Percentiles rank a stretch among this genome's conserved stretches.
Evolutionary conservation across 495 filamentous ascomycete genomes (phyloP).

Genomic region (Talaromyces proteolyticus): DNA sequence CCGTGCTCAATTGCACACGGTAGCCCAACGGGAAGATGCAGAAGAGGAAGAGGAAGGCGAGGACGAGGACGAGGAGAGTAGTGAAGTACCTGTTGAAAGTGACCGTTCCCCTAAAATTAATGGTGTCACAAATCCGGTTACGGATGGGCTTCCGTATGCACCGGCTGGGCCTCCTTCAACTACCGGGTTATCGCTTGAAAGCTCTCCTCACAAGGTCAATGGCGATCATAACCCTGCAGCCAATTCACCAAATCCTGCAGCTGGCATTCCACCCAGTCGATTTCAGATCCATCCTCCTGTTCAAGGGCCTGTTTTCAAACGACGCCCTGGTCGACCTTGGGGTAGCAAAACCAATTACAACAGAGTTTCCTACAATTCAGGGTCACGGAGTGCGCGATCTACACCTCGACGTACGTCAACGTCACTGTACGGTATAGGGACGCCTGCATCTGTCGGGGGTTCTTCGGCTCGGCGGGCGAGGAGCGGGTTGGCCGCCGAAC

Average conservation of each 20-base stretch:
- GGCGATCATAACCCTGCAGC: constrained; percentile 16
- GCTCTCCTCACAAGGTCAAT: constrained; percentile 16
- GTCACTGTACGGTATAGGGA: constrained; percentile 3
- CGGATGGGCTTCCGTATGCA: constrained; percentile 12
- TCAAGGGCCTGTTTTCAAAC: constrained; percentile 44
- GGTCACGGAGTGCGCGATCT: constrained; percentile 13
- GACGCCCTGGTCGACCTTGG: constrained; percentile 43
- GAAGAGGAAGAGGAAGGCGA: constrained; percentile 56
- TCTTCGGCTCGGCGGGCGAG: constrained; percentile 29
- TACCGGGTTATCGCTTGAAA: constrained; percentile 10
- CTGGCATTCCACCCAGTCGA: constrained; percentile 64
- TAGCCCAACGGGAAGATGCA: constrained; percentile 70
- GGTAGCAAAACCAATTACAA: constrained; percentile 11
- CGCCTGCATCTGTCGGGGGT: constrained; percentile 15
- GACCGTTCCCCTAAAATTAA: constrained; percentile 18
- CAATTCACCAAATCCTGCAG: constrained; percentile 20
- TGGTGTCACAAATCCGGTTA: constrained; percentile 11
- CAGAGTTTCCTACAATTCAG: not conserved
- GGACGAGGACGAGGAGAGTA: constrained; percentile 19
- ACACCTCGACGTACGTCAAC: constrained; percentile 30
- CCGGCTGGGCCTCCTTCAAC: constrained; percentile 36
- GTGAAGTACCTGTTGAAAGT: constrained; percentile 16
- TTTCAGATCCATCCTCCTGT: constrained; percentile 84
- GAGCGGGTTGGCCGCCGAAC: constrained; percentile 27
- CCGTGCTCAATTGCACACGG: constrained; percentile 74